Percentiles rank a stretch among this genome's conserved stretches.
Conservation (phyloP, 2,329 filamentous ascomycete genomes). For the Epichloe sp. region DNA sequence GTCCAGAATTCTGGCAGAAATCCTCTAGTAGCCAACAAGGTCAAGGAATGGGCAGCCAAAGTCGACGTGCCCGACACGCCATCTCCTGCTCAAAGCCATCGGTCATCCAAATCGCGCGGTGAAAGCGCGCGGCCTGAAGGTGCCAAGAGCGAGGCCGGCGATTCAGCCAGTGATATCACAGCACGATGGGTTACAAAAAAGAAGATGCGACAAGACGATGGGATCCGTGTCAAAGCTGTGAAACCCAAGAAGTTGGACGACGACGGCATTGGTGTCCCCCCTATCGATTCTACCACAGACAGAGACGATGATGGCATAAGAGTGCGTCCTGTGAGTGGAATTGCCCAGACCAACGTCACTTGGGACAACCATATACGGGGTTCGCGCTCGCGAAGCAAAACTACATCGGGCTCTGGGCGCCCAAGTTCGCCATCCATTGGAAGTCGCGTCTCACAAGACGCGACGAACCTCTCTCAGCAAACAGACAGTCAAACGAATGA, state of each 20-base stretch:
- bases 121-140: slow-evolving; percentile 14
- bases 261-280: slow-evolving; percentile 32
- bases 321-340: slow-evolving; percentile 17
- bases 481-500: slow-evolving; percentile 5
- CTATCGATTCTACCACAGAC: slow-evolving; percentile 8
- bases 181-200: slow-evolving; percentile 5
- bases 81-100: slow-evolving; percentile 20
- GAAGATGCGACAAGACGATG: slow-evolving; percentile 12
- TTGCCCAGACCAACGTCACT: slow-evolving; percentile 12
- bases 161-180: slow-evolving; percentile 17
- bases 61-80: slow-evolving; percentile 36
- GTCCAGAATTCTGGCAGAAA: slow-evolving; percentile 38
- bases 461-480: slow-evolving; percentile 10
- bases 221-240: slow-evolving; percentile 14
- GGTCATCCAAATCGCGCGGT: slow-evolving; percentile 22
- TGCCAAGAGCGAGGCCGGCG: slow-evolving; percentile 14
- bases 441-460: slow-evolving; percentile 16
- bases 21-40: slow-evolving; percentile 43
- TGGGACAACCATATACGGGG: slow-evolving; percentile 6
- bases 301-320: slow-evolving; percentile 18
- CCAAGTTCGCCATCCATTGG: slow-evolving; percentile 11
- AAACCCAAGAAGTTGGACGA: slow-evolving; percentile 11
- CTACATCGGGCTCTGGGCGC: slow-evolving; percentile 13
- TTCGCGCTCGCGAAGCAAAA: slow-evolving; percentile 16
- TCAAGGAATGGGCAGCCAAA: slow-evolving; percentile 47